Base-by-base conservation (phyloP, 352 stramenopile genomes). In the Phytopythium chamaehyphon region DNA sequence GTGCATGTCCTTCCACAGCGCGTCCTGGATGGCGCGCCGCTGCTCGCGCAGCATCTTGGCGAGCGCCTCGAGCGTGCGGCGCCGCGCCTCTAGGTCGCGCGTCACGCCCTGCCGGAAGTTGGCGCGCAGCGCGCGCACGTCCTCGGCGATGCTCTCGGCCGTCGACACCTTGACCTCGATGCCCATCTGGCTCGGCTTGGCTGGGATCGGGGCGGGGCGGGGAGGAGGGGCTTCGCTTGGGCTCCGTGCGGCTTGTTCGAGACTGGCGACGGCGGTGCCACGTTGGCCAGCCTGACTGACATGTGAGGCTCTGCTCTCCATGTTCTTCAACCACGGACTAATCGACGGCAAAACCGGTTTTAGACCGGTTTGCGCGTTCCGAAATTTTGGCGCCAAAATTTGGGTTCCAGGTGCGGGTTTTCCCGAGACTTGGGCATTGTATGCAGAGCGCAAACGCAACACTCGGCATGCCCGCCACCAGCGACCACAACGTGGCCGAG, bases 401-500 rank as follows among this genome's bases (percentile, higher is more conserved):
- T 33, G 5, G 28, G 28, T 33, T 33, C 28, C 28, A 33, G 28
- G 28, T 33, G 28, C 28, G 28, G 19, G 11, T 50, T 50, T 21
- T 10, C 1, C 22, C 23, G 10, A 8, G 7, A 48, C n/a, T n/a
- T n/a, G n/a, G n/a, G n/a, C n/a, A n/a, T n/a, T n/a, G n/a, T n/a
- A n/a, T n/a, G n/a, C n/a, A n/a, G n/a, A 33, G 3, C 8, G 43
- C 4, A 24, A 18, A 37, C 6, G 8, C 18, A 46, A 46, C 14
- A 14, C 18, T 12, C 40, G 19, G 9, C 3, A 38, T 48, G 23
- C 19, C 14, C 18, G 35, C 47, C 10, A 89, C 73, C 24, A 90
- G 80, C 66, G 80, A 88, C 62, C 80, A 88, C 61, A 86, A 85
- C 57, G 80, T 90, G 44, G 83, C 80, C 9, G 80, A 90, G 69